Evolutionary conservation across 192 early-diverging fungal species (phyloP), one percentile per base, ranked within the genome.

Genomic region (Mortierella alpina): DNA sequence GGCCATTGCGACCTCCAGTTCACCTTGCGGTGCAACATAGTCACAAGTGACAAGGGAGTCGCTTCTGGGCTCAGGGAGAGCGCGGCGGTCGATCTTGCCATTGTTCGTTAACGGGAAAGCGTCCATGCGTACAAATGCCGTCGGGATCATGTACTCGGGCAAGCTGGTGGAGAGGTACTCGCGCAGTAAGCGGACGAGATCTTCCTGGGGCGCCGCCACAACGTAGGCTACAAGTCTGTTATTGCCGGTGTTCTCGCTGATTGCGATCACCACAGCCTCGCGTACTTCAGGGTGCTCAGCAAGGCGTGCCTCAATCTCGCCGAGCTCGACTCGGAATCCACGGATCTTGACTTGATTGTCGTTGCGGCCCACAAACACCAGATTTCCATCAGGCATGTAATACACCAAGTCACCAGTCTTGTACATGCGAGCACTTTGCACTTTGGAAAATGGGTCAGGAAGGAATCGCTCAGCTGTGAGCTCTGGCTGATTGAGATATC

Each of bases 131-230:
- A 66, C 51, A 22, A 65, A 73, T 1, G 48, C 23, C 20, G 78
- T 57, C 2, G 92, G 92, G 46, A 93, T 84, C 49, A 90, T 90
- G 65, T 93, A 93, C 12, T 60, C 63, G 6, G 92, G 90, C 22
- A 93, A 15, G 2, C 5, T 44, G 15, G 40, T 11, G 14, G 41
- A 2, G 40, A 59, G 39, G 41, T 59, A 39, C 31, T 40, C 58
- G 0, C 58, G 58, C 39, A 59, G 7, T 6, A 5, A 6, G 17
- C 31, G 31, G 31, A 31, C 31, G 31, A 31, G 3, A 31, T 31
- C 3, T 31, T 31, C 31, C 1, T 2, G 31, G 1, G 31, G 31
- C 31, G 31, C 31, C 31, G 31, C 31, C 31, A 31, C 31, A 2
- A 90, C 83, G 76, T 92, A 93, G 60, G 83, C 82, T 20, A 90